Evolutionary conservation across 2,329 filamentous ascomycete species (phyloP).

Genomic region (Albophoma yamanashiensis): DNA sequence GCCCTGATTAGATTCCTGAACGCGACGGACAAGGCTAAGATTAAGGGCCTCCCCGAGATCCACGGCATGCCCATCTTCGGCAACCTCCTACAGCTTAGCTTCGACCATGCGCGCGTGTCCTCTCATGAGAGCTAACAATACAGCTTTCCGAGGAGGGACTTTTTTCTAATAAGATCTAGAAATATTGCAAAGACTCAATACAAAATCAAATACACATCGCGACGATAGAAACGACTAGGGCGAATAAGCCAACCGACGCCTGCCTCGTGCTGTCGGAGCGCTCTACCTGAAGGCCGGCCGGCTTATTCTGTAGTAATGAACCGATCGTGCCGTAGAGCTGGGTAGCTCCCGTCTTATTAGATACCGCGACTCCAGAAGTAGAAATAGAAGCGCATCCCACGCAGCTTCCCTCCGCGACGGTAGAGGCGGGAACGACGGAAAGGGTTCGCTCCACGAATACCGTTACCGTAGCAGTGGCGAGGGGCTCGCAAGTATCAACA

Average conservation of each 20-base stretch:
- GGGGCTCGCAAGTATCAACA: neutral
- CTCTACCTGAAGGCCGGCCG: neutral
- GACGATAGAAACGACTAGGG: neutral
- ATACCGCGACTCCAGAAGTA: neutral
- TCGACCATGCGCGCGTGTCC: slow-evolving; percentile 39
- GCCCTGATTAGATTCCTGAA: slow-evolving; percentile 22
- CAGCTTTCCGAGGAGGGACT: too few species aligned
- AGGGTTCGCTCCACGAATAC: neutral
- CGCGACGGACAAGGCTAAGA: slow-evolving; percentile 45
- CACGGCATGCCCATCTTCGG: slow-evolving; percentile 53
- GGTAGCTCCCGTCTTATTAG: neutral
- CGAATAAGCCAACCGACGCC: neutral
- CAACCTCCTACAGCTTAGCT: slow-evolving; percentile 49
- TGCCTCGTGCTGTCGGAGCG: neutral
- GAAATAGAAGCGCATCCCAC: neutral
- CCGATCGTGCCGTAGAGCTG: neutral
- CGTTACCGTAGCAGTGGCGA: neutral
- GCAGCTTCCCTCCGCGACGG: neutral
- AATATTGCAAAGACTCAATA: too few species aligned
- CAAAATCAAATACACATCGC: neutral
- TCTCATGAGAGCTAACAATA: too few species aligned
- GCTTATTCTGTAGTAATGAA: neutral
- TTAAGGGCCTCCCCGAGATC: slow-evolving; percentile 50
- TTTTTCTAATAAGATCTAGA: too few species aligned
- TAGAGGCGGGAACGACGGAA: neutral